Base-by-base conservation (phyloP, 768 basidiomycete genomes). In the Leccinum uliginosum region DNA sequence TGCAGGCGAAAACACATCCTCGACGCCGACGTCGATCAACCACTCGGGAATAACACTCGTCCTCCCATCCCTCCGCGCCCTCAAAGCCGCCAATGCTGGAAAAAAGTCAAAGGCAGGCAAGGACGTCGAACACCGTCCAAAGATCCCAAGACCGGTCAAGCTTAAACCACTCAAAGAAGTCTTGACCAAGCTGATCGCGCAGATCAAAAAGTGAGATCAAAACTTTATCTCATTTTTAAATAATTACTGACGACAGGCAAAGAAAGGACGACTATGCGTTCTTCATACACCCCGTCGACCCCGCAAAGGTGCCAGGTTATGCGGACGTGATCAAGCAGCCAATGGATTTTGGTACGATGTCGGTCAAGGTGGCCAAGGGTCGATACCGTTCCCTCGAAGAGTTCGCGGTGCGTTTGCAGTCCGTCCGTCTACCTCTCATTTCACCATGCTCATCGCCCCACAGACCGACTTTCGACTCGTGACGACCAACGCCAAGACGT, bases 291-390 rank as follows among this genome's bases (percentile, higher is more conserved):
- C 89, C 89, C 2, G 90, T 92, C 6, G 78, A 90, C 67, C 68
- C 71, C 1, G 68, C 74, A 2, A 77, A 81, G 60, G 84, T 89
- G 0, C 79, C 84, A 11, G 83, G 83, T 1, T 87, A 87, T 61
- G 55, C 75, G 12, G 83, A 87, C 75, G 74, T 85, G 49, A 83
- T 98, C 51, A 86, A 88, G 63, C 77, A 79, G 19, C 93, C 95
- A 7, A 98, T 98, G 94, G 94, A 98, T 65, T 77, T 98, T 55
- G 89, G 90, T 0, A 94, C 93, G 0, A 89, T 98, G 76, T 73
- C 85, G 19, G 75, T 76, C 54, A 96, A 94, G 72, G 87, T 94
- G 46, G 79, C 79, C 56, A 81, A 74, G 65, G 88, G 89, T 6
- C 83, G 81, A 59, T 96, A 96, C 70, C 80, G 86, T 19, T 87